Conservation (phyloP, 2,329 filamentous ascomycete species). For the Blastomyces percursus region DNA sequence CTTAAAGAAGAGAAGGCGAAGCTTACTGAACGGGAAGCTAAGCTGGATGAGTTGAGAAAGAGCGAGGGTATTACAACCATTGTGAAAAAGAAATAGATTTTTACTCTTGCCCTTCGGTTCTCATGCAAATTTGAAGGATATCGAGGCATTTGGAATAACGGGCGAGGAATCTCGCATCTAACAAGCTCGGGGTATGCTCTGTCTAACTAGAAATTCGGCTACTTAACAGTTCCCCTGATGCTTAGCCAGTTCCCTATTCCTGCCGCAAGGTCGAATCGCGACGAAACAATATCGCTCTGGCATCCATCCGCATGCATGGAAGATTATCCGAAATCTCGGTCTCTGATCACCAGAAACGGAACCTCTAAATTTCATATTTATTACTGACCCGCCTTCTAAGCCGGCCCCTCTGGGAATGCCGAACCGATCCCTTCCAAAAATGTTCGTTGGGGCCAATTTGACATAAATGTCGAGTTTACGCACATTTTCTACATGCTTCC, state of each 20-base stretch:
- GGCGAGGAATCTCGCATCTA: background rate
- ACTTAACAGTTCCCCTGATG: background rate
- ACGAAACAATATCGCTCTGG: background rate
- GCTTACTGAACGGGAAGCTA: conserved; percentile 50
- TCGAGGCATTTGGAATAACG: background rate
- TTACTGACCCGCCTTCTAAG: background rate
- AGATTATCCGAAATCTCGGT: background rate
- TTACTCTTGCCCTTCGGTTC: background rate
- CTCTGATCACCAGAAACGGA: background rate
- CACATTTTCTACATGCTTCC: background rate
- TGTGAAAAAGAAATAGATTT: conserved; percentile 33
- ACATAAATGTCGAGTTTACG: background rate
- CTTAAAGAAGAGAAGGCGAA: conserved; percentile 55
- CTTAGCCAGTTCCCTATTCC: background rate
- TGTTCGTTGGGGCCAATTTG: background rate
- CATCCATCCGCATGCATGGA: background rate
- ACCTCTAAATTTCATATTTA: background rate
- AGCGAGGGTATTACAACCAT: conserved; percentile 31
- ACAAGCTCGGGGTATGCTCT: background rate
- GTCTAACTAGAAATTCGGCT: background rate
- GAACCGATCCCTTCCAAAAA: background rate
- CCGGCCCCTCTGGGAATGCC: background rate
- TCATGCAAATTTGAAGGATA: background rate
- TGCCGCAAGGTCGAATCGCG: background rate
- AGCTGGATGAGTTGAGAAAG: conserved; percentile 42